These are phyloP conservation scores for Mycena citricolor DNA, from an alignment of 1,284 basidiomycete genomes.

Conservation along the genomic window DNA sequence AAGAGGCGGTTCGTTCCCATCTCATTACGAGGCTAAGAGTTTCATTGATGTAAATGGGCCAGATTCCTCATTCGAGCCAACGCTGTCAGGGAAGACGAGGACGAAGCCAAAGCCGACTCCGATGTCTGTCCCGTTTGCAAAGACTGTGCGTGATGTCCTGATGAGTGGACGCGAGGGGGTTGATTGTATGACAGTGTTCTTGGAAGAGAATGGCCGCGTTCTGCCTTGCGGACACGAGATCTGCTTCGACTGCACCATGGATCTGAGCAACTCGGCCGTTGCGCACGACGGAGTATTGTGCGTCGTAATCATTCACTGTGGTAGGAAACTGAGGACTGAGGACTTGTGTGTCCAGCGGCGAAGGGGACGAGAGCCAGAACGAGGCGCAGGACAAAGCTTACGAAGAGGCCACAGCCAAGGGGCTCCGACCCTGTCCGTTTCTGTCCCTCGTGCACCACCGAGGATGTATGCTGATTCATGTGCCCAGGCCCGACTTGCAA, in stretches of 20 bases:
- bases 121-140: constrained; percentile 51
- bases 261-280: constrained; percentile 48
- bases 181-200: constrained; percentile 37
- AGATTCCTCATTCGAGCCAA: constrained; percentile 49
- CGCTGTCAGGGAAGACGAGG: constrained; percentile 43
- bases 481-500: constrained; percentile 55
- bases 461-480: not conserved
- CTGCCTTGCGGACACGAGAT: constrained; percentile 62
- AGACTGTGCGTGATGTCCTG: constrained; percentile 42
- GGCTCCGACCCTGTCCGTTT: constrained; percentile 55
- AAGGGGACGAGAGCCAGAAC: constrained; percentile 56
- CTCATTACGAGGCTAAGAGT: not conserved
- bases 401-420: constrained; percentile 54
- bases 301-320: constrained; percentile 22
- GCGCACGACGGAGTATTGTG: constrained; percentile 60
- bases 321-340: not conserved
- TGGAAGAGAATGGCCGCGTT: constrained; percentile 49
- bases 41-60: constrained; percentile 3
- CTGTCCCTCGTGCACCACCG: not conserved
- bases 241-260: constrained; percentile 56
- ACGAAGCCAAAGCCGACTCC: constrained; percentile 37
- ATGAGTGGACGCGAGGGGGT: not conserved
- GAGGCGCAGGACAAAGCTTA: constrained; percentile 51
- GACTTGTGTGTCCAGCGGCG: constrained; percentile 39
- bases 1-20: constrained; percentile 35